Base-by-base conservation (phyloP, 768 basidiomycete species). In the Suillus cothurnatus region DNA sequence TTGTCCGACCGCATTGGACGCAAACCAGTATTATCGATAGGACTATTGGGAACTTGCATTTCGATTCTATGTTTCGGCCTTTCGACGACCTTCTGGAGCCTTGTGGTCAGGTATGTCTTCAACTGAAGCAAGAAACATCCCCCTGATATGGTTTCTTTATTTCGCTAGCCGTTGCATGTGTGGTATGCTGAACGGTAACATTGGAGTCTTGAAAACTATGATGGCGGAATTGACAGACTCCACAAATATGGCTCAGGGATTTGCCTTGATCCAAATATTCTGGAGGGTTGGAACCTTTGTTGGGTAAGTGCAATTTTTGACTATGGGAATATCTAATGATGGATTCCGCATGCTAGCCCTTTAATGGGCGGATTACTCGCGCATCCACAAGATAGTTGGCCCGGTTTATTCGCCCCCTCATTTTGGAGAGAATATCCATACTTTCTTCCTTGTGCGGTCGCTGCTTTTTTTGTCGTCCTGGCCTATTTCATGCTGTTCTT, bases 361-460 rank as follows among this genome's bases (percentile, higher is more conserved):
- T 74, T 88, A 31, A 83, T 87, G 23, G 88, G 88, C 3, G 87
- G 88, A 1, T 77, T 77, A 21, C 79, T 88, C 58, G 79, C 84
- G 64, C 80, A 80, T 65, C 88, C 86, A 4, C 81, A 81, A 8
- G 84, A 87, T 61, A 80, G 77, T 12, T 88, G 83, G 68, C 86
- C 86, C 1, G 21, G 56, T 1, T 53, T 82, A 2, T 88, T 89
- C 68, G 67, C 77, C 21, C 77, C 76, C 36, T 67, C 77, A 14
- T 87, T 89, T 69, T 81, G 85, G 76, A 75, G 77, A 61, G 74
- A 77, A 36, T 84, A 87, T 65, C 88, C 87, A 3, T 77, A 84
- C 80, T 90, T 91, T 72, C 81, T 92, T 36, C 86, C 90, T 1
- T 90, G 88, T 68, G 81, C 84, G 6, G 83, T 87, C 9, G 79